phyloP scores from a whole-genome alignment of 2,329 filamentous ascomycete species.

The Lachnellula cervina region DNA sequence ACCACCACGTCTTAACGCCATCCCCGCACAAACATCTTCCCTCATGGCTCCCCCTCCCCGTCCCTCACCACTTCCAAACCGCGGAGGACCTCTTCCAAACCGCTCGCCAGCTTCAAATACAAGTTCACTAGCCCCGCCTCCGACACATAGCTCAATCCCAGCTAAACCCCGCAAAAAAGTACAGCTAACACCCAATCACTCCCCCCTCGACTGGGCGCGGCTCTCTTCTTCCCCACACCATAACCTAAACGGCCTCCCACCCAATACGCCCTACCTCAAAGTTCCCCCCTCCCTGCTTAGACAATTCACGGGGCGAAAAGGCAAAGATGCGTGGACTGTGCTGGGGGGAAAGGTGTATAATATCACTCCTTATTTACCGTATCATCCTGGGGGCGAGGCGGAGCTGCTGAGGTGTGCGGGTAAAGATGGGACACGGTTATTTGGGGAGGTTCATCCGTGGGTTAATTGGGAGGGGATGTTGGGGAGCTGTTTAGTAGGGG shows the following conservation, averaged over 20 bases:
- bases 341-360: conserved; percentile 93
- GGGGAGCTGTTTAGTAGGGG: conserved; percentile 55
- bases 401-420: conserved; percentile 64
- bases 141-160: conserved; percentile 48
- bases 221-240: conserved; percentile 57
- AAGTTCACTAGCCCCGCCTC: conserved; percentile 48
- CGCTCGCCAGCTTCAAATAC: conserved; percentile 31
- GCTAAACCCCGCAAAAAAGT: conserved; percentile 64
- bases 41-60: conserved; percentile 28
- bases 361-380: conserved; percentile 81
- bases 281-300: conserved; percentile 81
- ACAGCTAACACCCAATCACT: conserved; percentile 81
- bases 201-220: conserved; percentile 92
- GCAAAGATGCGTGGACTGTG: conserved; percentile 84
- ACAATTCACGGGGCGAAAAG: conserved; percentile 73
- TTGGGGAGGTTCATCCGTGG: conserved; percentile 65
- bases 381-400: conserved; percentile 81
- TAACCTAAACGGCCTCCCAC: conserved; percentile 61
- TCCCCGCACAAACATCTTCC: conserved; percentile 17
- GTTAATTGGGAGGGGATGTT: conserved; percentile 70
- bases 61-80: conserved; percentile 37
- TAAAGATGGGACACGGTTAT: conserved; percentile 57
- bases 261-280: conserved; percentile 53
- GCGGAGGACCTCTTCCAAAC: conserved; percentile 28
- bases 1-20: conserved; percentile 14